Conservation (phyloP, 129 eudicot species). For the Helianthus annuus region DNA sequence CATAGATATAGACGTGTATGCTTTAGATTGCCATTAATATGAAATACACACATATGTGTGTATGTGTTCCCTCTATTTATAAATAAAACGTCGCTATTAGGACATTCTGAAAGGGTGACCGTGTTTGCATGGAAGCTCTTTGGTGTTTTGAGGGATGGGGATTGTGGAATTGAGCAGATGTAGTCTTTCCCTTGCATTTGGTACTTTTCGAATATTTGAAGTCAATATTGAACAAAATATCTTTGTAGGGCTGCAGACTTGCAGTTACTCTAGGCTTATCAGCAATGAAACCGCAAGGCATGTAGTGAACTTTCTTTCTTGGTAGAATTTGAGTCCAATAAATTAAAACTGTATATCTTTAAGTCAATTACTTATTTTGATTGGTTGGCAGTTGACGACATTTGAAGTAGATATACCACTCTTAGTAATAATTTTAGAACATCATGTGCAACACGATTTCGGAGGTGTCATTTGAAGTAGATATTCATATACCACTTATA, state of each 20-base stretch:
- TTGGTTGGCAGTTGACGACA: constrained; percentile 3
- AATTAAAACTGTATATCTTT: constrained; percentile 7
- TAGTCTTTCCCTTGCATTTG: not conserved
- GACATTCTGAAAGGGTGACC: not conserved
- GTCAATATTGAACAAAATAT: not conserved
- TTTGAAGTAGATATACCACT: constrained; percentile 12
- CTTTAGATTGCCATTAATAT: not conserved
- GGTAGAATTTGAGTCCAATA: not conserved
- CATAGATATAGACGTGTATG: not conserved
- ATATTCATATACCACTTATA: not conserved
- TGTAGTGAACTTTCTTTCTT: constrained; percentile 16
- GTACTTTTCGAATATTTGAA: not conserved
- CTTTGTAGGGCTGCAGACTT: not conserved
- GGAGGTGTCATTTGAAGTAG: constrained; percentile 5
- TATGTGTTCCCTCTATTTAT: not conserved
- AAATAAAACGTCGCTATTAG: not conserved
- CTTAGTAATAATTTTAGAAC: not conserved
- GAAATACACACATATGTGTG: not conserved
- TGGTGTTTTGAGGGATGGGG: not conserved
- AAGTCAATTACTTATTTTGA: constrained; percentile 1
- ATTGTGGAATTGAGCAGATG: not conserved
- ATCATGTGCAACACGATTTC: constrained; percentile 1
- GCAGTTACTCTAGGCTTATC: not conserved
- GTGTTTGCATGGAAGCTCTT: not conserved
- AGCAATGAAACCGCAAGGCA: not conserved